Conservation (phyloP, 306 rosid genomes). For the Fragaria iinumae region DNA sequence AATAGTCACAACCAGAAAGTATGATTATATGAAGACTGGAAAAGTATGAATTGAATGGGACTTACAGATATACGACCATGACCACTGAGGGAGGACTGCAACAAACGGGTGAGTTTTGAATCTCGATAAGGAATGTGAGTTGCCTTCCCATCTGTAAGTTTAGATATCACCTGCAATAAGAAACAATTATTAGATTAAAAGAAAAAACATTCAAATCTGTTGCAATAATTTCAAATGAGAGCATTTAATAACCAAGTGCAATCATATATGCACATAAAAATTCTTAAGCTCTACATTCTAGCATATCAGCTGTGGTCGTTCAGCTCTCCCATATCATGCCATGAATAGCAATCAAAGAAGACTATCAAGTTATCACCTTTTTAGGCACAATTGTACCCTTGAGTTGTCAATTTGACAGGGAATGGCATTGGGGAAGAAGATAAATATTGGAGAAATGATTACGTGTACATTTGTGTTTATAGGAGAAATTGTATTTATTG, state of each 20-base stretch:
- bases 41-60: conserved; percentile 7
- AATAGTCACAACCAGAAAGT: conserved; percentile 5
- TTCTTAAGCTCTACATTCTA: background rate
- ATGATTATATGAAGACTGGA: conserved; percentile 4
- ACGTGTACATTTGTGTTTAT: background rate
- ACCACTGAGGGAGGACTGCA: conserved; percentile 63
- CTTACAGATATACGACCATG: conserved; percentile 58
- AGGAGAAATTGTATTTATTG: background rate
- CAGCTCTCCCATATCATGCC: conserved; percentile 11
- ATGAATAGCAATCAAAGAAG: background rate
- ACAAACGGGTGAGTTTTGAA: conserved; percentile 59
- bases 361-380: background rate
- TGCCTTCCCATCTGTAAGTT: conserved; percentile 56
- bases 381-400: background rate
- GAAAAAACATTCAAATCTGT: background rate
- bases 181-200: conserved; percentile 4
- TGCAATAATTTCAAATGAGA: background rate
- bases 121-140: conserved; percentile 61
- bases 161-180: conserved; percentile 53
- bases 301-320: background rate
- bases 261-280: conserved; percentile 1
- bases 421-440: background rate
- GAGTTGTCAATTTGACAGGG: background rate
- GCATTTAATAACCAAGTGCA: background rate
- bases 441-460: background rate